A percentile compares a stretch with the other conserved stretches of the same genome.
phyloP scores from a whole-genome alignment of 1,284 basidiomycete species.

The Ustilago cynodontis region DNA sequence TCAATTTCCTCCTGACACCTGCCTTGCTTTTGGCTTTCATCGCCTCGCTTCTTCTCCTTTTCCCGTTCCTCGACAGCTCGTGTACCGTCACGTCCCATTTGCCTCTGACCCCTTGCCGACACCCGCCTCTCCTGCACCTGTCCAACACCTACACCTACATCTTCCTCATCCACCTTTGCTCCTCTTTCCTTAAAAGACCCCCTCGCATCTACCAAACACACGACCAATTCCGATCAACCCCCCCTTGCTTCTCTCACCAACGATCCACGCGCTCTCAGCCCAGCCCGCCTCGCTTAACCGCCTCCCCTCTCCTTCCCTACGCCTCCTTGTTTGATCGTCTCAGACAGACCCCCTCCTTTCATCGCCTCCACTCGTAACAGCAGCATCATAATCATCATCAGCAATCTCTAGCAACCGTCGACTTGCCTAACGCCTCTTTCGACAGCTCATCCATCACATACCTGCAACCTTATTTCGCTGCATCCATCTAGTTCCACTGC shows the following conservation, averaged over 20 bases:
- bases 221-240: conserved; percentile 41
- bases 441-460: conserved; percentile 1
- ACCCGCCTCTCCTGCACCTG: conserved; percentile 33
- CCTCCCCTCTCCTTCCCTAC: conserved; percentile 11
- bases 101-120: conserved; percentile 37
- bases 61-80: conserved; percentile 7
- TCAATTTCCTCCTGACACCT: conserved; percentile 26
- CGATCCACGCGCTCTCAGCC: conserved; percentile 37
- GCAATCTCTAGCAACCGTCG: background rate
- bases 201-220: conserved; percentile 52
- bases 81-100: conserved; percentile 8
- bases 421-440: background rate
- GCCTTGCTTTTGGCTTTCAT: conserved; percentile 3
- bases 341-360: background rate
- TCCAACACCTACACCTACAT: conserved; percentile 31
- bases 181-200: conserved; percentile 42
- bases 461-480: conserved; percentile 38
- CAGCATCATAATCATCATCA: background rate
- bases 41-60: conserved; percentile 13
- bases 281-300: conserved; percentile 35
- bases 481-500: conserved; percentile 22
- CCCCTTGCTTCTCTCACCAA: conserved; percentile 40
- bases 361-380: background rate
- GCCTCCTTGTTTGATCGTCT: conserved; percentile 33
- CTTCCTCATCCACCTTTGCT: conserved; percentile 9